Evolutionary conservation across 129 eudicot genomes (phyloP), one percentile per base, ranked within the genome.

Genomic region (Ambrosia trifida): DNA sequence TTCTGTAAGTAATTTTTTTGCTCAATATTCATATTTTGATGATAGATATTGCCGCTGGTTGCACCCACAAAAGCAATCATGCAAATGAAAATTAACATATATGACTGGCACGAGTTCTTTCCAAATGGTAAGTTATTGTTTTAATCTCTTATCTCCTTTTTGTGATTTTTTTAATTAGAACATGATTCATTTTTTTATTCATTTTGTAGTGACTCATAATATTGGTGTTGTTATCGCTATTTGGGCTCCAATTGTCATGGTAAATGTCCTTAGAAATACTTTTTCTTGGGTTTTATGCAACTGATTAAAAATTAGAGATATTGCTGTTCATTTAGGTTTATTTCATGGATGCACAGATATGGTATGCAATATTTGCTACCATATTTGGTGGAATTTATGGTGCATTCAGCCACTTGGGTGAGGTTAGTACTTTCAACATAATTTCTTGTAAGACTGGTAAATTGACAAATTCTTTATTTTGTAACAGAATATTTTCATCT

Each of bases 391-490:
- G 99, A 59, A 85, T 95, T 38, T 80, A 86, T 79, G 99, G 99
- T 68, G 99, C 99, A 58, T 95, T 95, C 81, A 95, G 97, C 81
- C 99, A 95, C 79, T 84, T 95, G 83, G 99, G 99, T 57, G 99
- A 95, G 99, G 99, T 90, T 58, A 74, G 97, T 18, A 69, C 65
- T 32, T 44, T 38, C 32, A 2, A 32, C 12, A 52, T 35, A 78
- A 67, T 52, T 68, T 64, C 20, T 43, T 11, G 19, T 11, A 35
- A 59, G 65, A 32, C 20, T 12, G 3, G 6, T 43, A 44, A 41
- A 44, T 12, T 20, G 38, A 20, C 50, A 19, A 4, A 44, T 20
- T 56, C 5, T 52, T 17, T 65, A 28, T 49, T 28, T 59, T 66
- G 7, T 61, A 68, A 56, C 51, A 79, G 11, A 6, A 53, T 51